These are phyloP conservation scores for Aspergillus incahuasiensis DNA, from an alignment of 495 filamentous ascomycete genomes.

Conservation along the genomic window DNA sequence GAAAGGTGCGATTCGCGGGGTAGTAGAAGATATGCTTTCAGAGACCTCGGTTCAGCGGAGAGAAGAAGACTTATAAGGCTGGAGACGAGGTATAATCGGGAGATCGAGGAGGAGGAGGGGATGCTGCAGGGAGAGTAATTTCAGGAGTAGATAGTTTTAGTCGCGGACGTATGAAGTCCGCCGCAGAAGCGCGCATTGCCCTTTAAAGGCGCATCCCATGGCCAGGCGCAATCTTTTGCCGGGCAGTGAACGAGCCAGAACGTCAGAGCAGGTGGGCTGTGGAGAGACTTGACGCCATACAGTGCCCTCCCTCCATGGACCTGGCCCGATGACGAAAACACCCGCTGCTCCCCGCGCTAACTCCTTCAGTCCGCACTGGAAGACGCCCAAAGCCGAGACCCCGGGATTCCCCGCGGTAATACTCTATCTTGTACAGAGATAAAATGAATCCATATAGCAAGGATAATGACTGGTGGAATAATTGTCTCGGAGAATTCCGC, in stretches of 20 bases:
- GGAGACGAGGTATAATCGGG: constrained; percentile 1
- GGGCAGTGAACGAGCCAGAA: constrained; percentile 8
- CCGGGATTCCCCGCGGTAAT: constrained; percentile 10
- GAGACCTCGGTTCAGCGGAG: constrained; percentile 31
- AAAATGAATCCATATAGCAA: not conserved
- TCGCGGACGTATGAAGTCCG: not conserved
- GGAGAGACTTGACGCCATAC: constrained; percentile 14
- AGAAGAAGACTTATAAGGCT: constrained; percentile 7
- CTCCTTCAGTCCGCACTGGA: not conserved
- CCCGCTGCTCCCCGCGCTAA: constrained; percentile 15
- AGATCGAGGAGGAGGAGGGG: not conserved
- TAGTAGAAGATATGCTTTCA: constrained; percentile 6
- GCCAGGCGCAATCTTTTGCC: constrained; percentile 14
- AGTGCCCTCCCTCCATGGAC: not conserved
- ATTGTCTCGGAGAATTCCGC: not conserved
- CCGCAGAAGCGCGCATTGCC: constrained; percentile 8
- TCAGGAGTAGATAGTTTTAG: not conserved
- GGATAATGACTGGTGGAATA: constrained; percentile 1
- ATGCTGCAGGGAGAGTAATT: constrained; percentile 4
- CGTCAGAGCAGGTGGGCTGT: constrained; percentile 4
- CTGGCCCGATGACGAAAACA: not conserved
- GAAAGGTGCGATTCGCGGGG: not conserved
- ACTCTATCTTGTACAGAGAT: not conserved
- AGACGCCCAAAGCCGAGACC: not conserved
- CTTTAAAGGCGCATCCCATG: not conserved